Conservation (phyloP, 306 rosid genomes). For the Rosa chinensis region DNA sequence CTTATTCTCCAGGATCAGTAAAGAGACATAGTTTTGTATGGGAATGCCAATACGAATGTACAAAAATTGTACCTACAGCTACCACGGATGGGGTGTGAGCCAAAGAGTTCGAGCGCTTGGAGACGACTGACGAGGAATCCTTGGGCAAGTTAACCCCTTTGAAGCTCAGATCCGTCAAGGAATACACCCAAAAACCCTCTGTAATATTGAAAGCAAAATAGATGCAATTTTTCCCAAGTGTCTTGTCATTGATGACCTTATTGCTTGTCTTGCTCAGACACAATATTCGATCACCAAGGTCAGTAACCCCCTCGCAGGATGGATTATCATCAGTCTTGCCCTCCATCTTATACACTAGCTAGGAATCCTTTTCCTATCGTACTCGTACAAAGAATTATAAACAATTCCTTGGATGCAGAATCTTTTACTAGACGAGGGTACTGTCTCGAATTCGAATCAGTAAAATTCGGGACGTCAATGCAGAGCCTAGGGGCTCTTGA, state of each 20-base stretch:
- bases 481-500: neutral
- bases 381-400: neutral
- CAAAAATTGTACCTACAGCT: neutral
- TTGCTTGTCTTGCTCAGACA: neutral
- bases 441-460: too few relatives aligned
- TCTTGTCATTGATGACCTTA: neutral
- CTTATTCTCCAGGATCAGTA: too few relatives aligned
- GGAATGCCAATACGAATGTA: too few relatives aligned
- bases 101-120: neutral
- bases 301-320: neutral
- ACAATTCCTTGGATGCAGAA: neutral
- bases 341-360: neutral
- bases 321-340: neutral
- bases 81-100: neutral
- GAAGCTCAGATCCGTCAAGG: neutral
- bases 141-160: neutral
- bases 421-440: neutral
- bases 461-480: neutral
- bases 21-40: too few relatives aligned
- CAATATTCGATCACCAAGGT: neutral
- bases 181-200: neutral
- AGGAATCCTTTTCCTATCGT: neutral
- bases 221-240: neutral
- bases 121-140: neutral
- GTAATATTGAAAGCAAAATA: neutral